phyloP scores from a whole-genome alignment of 495 filamentous ascomycete genomes.

The Copromyces sp. region DNA sequence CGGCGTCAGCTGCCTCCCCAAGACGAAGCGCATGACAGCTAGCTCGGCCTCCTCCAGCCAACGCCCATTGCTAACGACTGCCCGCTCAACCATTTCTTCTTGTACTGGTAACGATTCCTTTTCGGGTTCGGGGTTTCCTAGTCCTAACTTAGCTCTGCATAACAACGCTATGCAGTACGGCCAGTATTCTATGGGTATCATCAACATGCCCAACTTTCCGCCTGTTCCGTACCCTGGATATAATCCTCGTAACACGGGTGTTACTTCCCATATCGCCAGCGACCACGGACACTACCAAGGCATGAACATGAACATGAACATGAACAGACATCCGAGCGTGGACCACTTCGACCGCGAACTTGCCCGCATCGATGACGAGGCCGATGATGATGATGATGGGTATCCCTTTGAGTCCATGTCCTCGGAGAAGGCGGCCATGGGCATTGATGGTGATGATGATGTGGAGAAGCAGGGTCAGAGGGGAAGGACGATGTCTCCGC shows the following conservation, averaged over 20 bases:
- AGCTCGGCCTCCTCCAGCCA: not conserved
- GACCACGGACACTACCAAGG: not conserved
- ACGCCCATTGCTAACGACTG: not conserved
- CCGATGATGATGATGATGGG: not conserved
- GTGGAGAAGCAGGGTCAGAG: not conserved
- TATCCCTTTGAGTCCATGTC: not conserved
- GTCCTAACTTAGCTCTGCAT: not conserved
- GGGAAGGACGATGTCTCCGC: not conserved
- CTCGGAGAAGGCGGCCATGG: not conserved
- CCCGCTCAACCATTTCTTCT: not conserved
- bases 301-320: not conserved
- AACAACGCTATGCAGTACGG: not conserved
- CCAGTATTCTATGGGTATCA: not conserved
- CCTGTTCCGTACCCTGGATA: not conserved
- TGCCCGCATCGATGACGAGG: slow-evolving; percentile 5
- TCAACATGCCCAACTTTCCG: not conserved
- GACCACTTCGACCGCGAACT: slow-evolving; percentile 7
- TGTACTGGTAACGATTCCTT: not conserved
- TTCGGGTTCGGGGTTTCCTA: not conserved
- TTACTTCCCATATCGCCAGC: not conserved
- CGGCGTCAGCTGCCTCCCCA: not conserved
- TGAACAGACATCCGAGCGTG: not conserved
- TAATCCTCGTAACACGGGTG: not conserved
- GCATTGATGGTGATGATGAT: not conserved
- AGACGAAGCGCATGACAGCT: not conserved